Base-by-base conservation (phyloP, 1,284 basidiomycete genomes). In the Phenoliferia sp. region DNA sequence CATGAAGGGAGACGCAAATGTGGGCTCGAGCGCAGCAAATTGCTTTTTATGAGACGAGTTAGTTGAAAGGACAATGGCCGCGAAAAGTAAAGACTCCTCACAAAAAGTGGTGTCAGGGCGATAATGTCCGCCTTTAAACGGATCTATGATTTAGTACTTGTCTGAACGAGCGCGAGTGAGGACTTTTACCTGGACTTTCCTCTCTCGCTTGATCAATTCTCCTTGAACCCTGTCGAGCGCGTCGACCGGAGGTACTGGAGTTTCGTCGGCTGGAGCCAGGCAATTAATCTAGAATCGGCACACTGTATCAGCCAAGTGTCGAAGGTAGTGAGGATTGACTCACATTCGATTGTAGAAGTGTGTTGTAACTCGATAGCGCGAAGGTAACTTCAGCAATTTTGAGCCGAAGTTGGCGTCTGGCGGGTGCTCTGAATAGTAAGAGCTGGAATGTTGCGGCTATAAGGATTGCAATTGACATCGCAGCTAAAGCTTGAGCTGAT, bases 191-290 rank as follows among this genome's bases (percentile, higher is more conserved):
- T 80, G 80, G 19, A 56, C 28, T 17, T n/a, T n/a, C n/a, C n/a
- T n/a, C n/a, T n/a, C n/a, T n/a, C n/a, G n/a, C n/a, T n/a, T n/a
- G n/a, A n/a, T n/a, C n/a, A n/a, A n/a, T n/a, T n/a, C n/a, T n/a
- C 58, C 26, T n/a, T 73, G 70, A 1, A 80, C 75, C 52, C 73
- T 66, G 3, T 65, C 64, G 32, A 80, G 62, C 2, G 76, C 77
- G 48, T 72, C 70, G 70, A 50, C 72, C 62, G 62, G 70, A 61
- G 33, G 60, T 59, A 28, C 72, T n/a, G 33, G 50, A 32, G 55
- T 61, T 52, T 64, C 66, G 62, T 61, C 67, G 64, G 55, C 62
- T 22, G 39, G 59, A 44, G 29, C 39, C 22, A 79, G 69, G n/a
- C 79, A 52, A 15, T 77, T 75, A 22, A 73, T 65, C 58, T 80